Evolutionary conservation across 2,329 filamentous ascomycete species (phyloP).

Genomic region (Ophiostoma triangulosporum): DNA sequence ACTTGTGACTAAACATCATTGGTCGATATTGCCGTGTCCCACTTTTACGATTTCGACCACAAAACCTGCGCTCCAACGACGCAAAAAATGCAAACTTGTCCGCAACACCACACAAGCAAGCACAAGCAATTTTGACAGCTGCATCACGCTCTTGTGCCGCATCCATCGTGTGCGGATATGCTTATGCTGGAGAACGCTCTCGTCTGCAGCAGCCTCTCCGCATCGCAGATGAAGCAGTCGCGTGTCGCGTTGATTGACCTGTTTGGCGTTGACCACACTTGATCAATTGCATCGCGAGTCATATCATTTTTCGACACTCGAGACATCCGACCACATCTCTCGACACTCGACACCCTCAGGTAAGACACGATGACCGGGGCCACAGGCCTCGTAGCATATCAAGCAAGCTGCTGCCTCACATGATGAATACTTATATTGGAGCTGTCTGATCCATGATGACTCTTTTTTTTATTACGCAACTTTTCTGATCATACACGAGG

Average conservation of each 20-base stretch:
- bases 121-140: too few relatives aligned
- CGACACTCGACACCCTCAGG: not conserved
- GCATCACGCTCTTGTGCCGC: not conserved
- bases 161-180: slow-evolving; percentile 4
- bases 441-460: slow-evolving; percentile 57
- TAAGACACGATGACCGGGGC: not conserved
- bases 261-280: slow-evolving; percentile 2
- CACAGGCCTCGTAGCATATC: too few relatives aligned
- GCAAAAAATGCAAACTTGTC: not conserved
- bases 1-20: not conserved
- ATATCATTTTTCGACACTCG: not conserved
- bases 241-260: not conserved
- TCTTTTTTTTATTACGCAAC: slow-evolving; percentile 26
- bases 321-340: not conserved
- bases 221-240: slow-evolving; percentile 6
- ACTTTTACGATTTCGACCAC: not conserved
- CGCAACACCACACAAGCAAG: not conserved
- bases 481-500: slow-evolving; percentile 14
- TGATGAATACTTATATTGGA: slow-evolving; percentile 54
- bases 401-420: slow-evolving; percentile 5
- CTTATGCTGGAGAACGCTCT: slow-evolving; percentile 1
- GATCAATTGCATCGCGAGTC: not conserved
- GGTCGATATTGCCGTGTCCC: not conserved
- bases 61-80: slow-evolving; percentile 1
- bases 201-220: slow-evolving; percentile 1